Percentiles rank a stretch among this genome's conserved stretches.
phyloP scores from a whole-genome alignment of 1,284 basidiomycete genomes.

The Marasmius sp. region DNA sequence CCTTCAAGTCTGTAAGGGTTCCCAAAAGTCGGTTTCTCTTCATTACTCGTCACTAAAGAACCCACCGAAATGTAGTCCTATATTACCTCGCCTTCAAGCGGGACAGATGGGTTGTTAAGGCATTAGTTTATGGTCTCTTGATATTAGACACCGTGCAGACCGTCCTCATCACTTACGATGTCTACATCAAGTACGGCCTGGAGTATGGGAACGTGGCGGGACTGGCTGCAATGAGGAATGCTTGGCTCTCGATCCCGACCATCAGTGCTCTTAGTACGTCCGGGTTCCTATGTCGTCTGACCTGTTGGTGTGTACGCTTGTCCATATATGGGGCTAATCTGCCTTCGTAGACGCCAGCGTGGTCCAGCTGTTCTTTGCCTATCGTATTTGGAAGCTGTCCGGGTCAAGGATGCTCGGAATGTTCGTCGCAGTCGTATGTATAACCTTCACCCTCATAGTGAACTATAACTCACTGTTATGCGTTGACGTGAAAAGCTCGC shows the following conservation, averaged over 20 bases:
- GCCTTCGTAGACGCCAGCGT: neutral
- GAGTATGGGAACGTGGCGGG: constrained; percentile 20
- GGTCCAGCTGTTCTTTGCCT: constrained; percentile 18
- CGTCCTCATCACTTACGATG: constrained; percentile 18
- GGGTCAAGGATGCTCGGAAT: constrained; percentile 13
- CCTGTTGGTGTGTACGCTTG: neutral
- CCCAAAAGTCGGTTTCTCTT: neutral
- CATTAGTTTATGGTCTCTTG: constrained; percentile 21
- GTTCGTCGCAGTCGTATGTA: neutral
- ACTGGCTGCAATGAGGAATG: constrained; percentile 18
- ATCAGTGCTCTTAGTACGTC: constrained; percentile 22
- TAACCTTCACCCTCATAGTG: neutral
- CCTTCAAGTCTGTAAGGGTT: constrained; percentile 21
- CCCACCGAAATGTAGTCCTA: constrained; percentile 12
- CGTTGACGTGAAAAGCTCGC: neutral
- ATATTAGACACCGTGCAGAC: constrained; percentile 22
- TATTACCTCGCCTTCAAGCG: constrained; percentile 23
- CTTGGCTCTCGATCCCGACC: constrained; percentile 21
- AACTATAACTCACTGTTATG: neutral
- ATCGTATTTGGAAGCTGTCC: constrained; percentile 21
- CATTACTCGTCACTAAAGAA: neutral
- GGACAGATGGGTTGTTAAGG: constrained; percentile 18
- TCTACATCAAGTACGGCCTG: constrained; percentile 20
- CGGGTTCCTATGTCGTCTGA: constrained; percentile 5
- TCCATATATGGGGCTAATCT: too few relatives aligned